Base-by-base conservation (phyloP, 169 alveolate species). In the Plasmodium vivax region DNA sequence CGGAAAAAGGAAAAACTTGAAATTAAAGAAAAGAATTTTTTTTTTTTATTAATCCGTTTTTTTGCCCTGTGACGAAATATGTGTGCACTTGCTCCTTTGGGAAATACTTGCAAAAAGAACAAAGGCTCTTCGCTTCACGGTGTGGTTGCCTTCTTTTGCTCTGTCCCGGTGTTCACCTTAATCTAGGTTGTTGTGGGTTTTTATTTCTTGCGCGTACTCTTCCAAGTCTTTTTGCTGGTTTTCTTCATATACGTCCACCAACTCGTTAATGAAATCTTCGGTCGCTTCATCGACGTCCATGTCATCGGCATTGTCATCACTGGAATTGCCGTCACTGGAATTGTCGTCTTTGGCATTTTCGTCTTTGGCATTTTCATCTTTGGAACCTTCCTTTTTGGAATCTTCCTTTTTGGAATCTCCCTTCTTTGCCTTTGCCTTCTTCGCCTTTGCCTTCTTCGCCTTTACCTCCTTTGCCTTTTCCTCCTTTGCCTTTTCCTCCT, bases 181-280 rank as follows among this genome's bases (percentile, higher is more conserved):
- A 54, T 85, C 81, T 41, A 47, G 10, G 38, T 34, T 36, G n/a
- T 77, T 34, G 32, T 85, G 93, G 51, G 79, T 47, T 14, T 85
- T 85, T 85, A 85, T 75, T 7, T 85, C 93, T 36, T 85, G 58
- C 27, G n/a, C 80, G 6, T 85, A 8, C 27, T 73, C 54, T 19
- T 85, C 81, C 30, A 85, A 85, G 19, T 47, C 38, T 19, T 74
- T 77, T 19, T 47, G 45, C 3, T 74, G 84, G 16, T 74, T 47
- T 10, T 54, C 79, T 75, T 85, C 93, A 34, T 85, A 85, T 27
- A 34, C 85, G 14, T 85, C 85, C 16, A 77, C 68, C 79, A 85
- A 75, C 14, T 85, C 93, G 32, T 85, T 36, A 56, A 77, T 84
- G 79, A 85, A 85, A 3, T 74, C 56, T 45, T 85, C 93, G 12